phyloP scores from a whole-genome alignment of 2,329 filamentous ascomycete genomes.

The Fusarium sp. region DNA sequence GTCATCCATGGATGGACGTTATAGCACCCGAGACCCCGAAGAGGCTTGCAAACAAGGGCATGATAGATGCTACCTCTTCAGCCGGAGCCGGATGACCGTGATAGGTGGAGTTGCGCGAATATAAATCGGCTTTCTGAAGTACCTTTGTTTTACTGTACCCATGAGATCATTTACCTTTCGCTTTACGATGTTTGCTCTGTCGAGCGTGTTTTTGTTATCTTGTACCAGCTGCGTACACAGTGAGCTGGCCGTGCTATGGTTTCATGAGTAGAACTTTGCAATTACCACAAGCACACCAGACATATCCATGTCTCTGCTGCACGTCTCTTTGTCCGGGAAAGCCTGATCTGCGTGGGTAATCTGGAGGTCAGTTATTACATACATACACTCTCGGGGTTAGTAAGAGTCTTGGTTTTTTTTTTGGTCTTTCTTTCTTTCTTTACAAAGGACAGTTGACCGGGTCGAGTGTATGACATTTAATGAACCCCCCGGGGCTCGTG shows the following conservation, averaged over 20 bases:
- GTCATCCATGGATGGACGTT: slow-evolving; percentile 16
- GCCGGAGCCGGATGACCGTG: slow-evolving; percentile 32
- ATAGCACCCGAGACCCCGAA: slow-evolving; percentile 22
- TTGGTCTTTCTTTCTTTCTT: no score
- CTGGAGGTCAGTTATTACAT: neutral
- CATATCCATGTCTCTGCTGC: slow-evolving; percentile 8
- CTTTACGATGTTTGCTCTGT: slow-evolving; percentile 4
- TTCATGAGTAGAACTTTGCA: neutral
- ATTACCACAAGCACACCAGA: neutral
- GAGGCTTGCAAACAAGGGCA: neutral
- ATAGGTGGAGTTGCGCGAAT: slow-evolving; percentile 51
- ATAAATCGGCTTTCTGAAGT: slow-evolving; percentile 45
- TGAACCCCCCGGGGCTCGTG: neutral
- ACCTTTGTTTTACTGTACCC: slow-evolving; percentile 23
- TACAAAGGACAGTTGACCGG: neutral
- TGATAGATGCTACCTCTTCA: slow-evolving; percentile 8
- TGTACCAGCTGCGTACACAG: neutral
- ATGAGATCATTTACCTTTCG: neutral
- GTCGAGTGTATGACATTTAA: neutral
- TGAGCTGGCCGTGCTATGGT: neutral
- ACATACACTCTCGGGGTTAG: neutral
- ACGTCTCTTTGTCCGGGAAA: slow-evolving; percentile 1
- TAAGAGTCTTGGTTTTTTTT: neutral
- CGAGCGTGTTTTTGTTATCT: neutral
- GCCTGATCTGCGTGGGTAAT: slow-evolving; percentile 13